Base-by-base conservation (phyloP, 108 stramenopile species). In the Conticribra guillardii region DNA sequence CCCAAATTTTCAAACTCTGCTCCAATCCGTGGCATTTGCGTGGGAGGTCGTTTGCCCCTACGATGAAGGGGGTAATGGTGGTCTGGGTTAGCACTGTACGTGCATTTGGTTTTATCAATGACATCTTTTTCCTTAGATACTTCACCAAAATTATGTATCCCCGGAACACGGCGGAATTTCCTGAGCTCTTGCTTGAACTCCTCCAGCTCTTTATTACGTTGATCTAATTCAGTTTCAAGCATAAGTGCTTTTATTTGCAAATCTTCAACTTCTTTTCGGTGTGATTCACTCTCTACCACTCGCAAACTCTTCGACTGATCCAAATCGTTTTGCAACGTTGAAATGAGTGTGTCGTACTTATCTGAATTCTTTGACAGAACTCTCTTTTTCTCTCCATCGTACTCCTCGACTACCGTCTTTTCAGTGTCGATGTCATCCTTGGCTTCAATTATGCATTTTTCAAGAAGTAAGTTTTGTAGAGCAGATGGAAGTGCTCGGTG, bases 61-160 rank as follows among this genome's bases (percentile, higher is more conserved):
- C 78, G 29, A 19, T 79, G 78, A 26, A 37, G 22, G 11, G 78
- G 78, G 46, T 33, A 79, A 51, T 79, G 78, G 49, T 79, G 78
- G 32, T 79, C 78, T 24, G 78, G 78, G 28, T 79, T 79, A 14
- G 70, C 78, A 60, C 78, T 79, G 31, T 79, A 79, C 26, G 78
- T 79, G 49, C 78, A 79, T 24, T 52, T 61, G n/a, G 78, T 79
- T 29, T 79, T 79, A 41, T 79, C 77, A n/a, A 79, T 66, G 33
- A 79, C 59, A 4, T 21, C 66, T 26, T 59, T 56, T 16, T 71
- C 77, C 59, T 60, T 60, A 16, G 63, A 79, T 52, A 79, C 69
- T 55, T 69, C 69, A 24, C 78, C 78, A 61, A 79, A 79, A 54
- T 71, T 79, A 32, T 79, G 78, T 54, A 79, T 79, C 18, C 78